phyloP scores from a whole-genome alignment of 257 asterid species.

The Orobanche coerulescens region DNA sequence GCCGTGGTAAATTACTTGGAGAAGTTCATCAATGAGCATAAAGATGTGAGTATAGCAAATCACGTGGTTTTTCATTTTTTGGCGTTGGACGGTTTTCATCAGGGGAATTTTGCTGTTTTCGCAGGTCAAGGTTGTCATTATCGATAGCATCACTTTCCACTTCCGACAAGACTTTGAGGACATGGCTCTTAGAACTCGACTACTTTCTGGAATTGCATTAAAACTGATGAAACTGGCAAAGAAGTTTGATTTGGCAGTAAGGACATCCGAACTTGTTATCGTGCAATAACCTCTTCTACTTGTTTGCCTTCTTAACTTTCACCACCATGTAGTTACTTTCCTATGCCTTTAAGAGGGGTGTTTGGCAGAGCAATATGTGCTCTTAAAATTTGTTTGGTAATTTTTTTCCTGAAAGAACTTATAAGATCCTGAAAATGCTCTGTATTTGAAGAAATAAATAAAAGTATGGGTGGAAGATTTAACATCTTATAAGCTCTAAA shows the following conservation, averaged over 20 bases:
- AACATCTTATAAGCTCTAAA: background rate
- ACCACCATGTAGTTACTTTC: background rate
- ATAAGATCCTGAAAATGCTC: background rate
- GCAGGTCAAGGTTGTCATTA: slow-evolving; percentile 72
- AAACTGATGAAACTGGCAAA: slow-evolving; percentile 89
- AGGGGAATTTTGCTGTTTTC: slow-evolving; percentile 17
- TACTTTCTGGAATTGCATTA: slow-evolving; percentile 79
- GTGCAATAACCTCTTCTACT: background rate
- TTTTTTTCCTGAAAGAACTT: background rate
- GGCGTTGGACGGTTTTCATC: slow-evolving; percentile 11
- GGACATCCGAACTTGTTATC: slow-evolving; percentile 19
- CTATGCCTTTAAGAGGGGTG: background rate
- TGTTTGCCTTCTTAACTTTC: background rate
- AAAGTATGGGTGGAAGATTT: background rate
- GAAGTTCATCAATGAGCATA: slow-evolving; percentile 68
- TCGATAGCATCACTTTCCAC: slow-evolving; percentile 93
- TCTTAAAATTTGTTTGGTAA: background rate
- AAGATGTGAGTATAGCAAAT: slow-evolving; percentile 55
- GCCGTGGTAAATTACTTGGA: slow-evolving; percentile 82
- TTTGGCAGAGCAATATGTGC: background rate
- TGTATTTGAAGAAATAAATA: too few relatives aligned
- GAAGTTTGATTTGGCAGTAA: slow-evolving; percentile 73
- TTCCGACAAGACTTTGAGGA: slow-evolving; percentile 94
- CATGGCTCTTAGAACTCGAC: slow-evolving; percentile 87
- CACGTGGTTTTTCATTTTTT: background rate